Evolutionary conservation across 257 asterid genomes (phyloP), one percentile per base, ranked within the genome.

Genomic region (Jasminum sambac): DNA sequence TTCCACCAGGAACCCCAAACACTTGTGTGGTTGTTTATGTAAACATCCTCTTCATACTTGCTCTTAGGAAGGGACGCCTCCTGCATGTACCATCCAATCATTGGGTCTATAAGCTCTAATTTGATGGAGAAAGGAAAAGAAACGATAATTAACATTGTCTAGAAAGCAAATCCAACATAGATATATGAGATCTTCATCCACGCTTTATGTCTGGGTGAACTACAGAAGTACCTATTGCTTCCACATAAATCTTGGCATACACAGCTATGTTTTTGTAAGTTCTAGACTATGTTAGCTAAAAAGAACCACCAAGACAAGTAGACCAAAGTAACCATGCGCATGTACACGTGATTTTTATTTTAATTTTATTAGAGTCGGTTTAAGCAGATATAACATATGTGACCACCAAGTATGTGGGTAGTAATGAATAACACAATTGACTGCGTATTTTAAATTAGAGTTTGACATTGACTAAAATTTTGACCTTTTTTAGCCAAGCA

Each of bases 1-100:
- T 72, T 91, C 99, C 99, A 94, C 97, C 97, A 94, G 4, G 99
- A 91, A 39, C 99, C 99, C 99, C 99, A 94, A 34, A 94, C 96
- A 43, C 82, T 83, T 0, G 93, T 85, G 80, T 94, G 99, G 81
- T 94, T 91, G 72, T 94, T 94, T 36, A 71, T 80, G 61, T 71
- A 83, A 48, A 86, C 88, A 76, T 94, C 99, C 79, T 94, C 99
- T 77, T 91, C 98, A 38, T 91, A 94, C 81, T 94, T 94, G 85
- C 96, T 91, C 73, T 85, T 86, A 0, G 99, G 98, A 71, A 94
- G 85, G 43, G 95, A 25, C 39, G 68, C 80, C 83, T 95, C 99
- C 96, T 94, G 84, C 65, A 84, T 52, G 70, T 10, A 69, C 67
- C 67, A 74, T 65, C 71, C 72, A 76, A 11, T 50, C 74, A 67